Base-by-base conservation (phyloP, 2,329 filamentous ascomycete genomes). In the Beauveria varroae region DNA sequence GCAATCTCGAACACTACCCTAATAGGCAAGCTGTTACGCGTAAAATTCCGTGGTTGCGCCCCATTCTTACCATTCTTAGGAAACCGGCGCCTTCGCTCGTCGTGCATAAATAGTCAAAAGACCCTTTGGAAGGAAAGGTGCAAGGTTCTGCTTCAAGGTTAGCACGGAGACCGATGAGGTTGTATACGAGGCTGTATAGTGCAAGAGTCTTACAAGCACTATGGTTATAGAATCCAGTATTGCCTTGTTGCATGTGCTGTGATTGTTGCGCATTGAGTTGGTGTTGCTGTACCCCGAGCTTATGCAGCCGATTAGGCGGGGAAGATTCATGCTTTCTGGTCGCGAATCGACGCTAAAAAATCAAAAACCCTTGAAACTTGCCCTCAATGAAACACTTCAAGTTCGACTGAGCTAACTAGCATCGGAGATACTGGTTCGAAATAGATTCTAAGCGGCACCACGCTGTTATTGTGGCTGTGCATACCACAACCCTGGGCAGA, bases 1-100 rank as follows among this genome's bases (percentile, higher is more conserved):
- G 47, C 49, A 52, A 52, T 60, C 57, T 60, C 47, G 57, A 60
- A 60, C 16, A 37, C 37, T 60, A 40, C 57, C 57, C 46, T 52
- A 60, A 60, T n/a, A 60, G 57, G 57, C 56, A 60, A 53, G 24
- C 40, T 52, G 37, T 20, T 53, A 52, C 40, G 40, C 49, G 49
- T 53, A 53, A 46, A 51, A 37, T 40, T 52, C 57, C 37, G 20
- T 20, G 26, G 26, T 46, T 14, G 34, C 24, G 9, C n/a, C 40
- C 34, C 37, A 37, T 37, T 37, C 34, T 37, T 37, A 16, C 5
- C 49, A 52, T 52, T 30, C 24, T 49, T 34, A 44, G 57, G 56
- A 37, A 50, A 28, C 47, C 52, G 46, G 57, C 46, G 57, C 30
- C 37, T 30, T 40, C 37, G 24, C n/a, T 30, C 22, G 43, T 16